Conservation (phyloP, 768 basidiomycete genomes). For the Pulveroboletus ravenelii region DNA sequence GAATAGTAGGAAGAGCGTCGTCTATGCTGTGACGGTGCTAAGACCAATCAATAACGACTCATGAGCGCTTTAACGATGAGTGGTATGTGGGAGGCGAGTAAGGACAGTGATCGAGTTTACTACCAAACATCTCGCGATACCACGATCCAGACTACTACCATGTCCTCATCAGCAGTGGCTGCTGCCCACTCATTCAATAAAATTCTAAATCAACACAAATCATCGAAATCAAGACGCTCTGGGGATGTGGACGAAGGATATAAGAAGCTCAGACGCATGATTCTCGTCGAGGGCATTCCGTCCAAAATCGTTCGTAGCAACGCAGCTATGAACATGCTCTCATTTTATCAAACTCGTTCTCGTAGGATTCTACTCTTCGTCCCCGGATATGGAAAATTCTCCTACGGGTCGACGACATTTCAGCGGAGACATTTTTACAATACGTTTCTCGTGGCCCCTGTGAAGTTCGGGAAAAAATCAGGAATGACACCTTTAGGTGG, state of each 20-base stretch:
- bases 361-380: slow-evolving; percentile 76
- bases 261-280: slow-evolving; percentile 82
- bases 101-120: not conserved
- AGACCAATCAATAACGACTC: not conserved
- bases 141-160: slow-evolving; percentile 5
- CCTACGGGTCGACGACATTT: slow-evolving; percentile 71
- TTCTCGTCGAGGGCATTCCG: slow-evolving; percentile 88
- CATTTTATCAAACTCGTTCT: slow-evolving; percentile 2
- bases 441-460: slow-evolving; percentile 84
- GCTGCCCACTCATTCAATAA: slow-evolving; percentile 78
- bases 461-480: slow-evolving; percentile 84
- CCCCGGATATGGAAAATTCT: slow-evolving; percentile 95
- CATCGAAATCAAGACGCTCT: slow-evolving; percentile 59
- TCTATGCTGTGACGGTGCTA: not conserved
- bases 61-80: not conserved
- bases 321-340: not conserved
- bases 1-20: not conserved
- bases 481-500: slow-evolving; percentile 95
- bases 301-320: slow-evolving; percentile 57
- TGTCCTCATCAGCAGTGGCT: slow-evolving; percentile 28
- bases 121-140: slow-evolving; percentile 8
- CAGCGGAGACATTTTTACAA: slow-evolving; percentile 68
- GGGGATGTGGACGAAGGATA: slow-evolving; percentile 73
- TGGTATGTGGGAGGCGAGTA: not conserved
- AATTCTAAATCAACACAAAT: slow-evolving; percentile 66